Base-by-base conservation (phyloP, 2,329 filamentous ascomycete species). In the Hymenoscyphus fructigenus region DNA sequence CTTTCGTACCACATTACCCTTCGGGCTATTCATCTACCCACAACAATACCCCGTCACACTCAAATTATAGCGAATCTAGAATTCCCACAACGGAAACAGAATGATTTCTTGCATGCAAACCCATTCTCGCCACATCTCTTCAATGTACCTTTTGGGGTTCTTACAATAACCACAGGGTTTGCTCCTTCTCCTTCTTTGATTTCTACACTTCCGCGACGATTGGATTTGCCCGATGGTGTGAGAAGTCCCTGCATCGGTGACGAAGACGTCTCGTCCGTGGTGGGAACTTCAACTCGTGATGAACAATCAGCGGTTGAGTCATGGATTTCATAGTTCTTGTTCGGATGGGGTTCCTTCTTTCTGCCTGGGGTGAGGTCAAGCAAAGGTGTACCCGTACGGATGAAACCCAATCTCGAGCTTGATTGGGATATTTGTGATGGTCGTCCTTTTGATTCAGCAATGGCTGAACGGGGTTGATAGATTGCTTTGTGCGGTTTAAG, bases 31-130 rank as follows among this genome's bases (percentile, higher is more conserved):
- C 44, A 15, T 6, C 3, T 26, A 23, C 17, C 4, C 10, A 23
- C 47, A 26, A 9, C 20, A 23, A 53, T 12, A 14, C 36, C 36
- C 14, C 12, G 36, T 38, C 36, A 38, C 41, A 23, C n/a, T 53
- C 47, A 53, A 26, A n/a, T 26, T 23, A 23, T 9, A 53, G 20
- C 20, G n/a, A 53, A 26, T 12, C 20, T 26, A 23, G 47, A 53
- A 3, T 26, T 53, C 7, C 20, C 47, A 53, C 86, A 88, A 10
- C 78, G 79, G 69, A 89, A 87, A 75, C 86, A 88, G 75, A 88
- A 88, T 66, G 85, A 81, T 62, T 83, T 78, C 3, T 81, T 81
- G 66, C 86, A 88, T 17, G 76, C 77, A 72, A 83, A 88, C 14
- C 83, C 85, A 68, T 81, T 80, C 67, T 83, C 76, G 3, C 86